Conservation (phyloP, 148 eudicot species). For the Dysphania ambrosioides region DNA sequence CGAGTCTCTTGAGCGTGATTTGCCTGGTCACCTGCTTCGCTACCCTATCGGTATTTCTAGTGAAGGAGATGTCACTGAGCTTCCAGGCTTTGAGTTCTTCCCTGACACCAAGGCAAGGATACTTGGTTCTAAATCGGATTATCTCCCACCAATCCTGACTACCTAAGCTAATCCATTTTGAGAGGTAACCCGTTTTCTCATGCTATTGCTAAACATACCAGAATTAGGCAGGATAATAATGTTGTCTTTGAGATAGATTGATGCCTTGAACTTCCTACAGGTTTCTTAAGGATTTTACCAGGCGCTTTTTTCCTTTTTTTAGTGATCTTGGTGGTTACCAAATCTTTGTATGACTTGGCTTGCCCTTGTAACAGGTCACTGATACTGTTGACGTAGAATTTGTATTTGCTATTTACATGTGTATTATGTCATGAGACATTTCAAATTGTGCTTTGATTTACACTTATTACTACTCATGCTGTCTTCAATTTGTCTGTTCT, state of each 20-base stretch:
- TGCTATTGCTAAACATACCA: background rate
- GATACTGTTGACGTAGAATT: background rate
- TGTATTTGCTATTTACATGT: too few relatives aligned
- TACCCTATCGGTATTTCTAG: conserved; percentile 65
- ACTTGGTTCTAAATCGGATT: conserved; percentile 63
- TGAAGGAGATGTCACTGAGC: conserved; percentile 58
- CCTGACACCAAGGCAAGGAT: conserved; percentile 75
- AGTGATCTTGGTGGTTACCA: conserved; percentile 22
- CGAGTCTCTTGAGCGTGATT: conserved; percentile 50
- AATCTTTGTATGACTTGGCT: conserved; percentile 1
- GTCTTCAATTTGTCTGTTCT: too few relatives aligned
- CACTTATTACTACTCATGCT: background rate
- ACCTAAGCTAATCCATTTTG: conserved; percentile 33
- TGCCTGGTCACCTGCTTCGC: conserved; percentile 79
- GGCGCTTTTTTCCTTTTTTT: conserved; percentile 9
- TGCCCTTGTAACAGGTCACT: background rate
- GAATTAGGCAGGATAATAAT: conserved; percentile 22
- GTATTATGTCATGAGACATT: too few relatives aligned
- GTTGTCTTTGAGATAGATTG: conserved; percentile 7
- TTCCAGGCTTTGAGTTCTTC: conserved; percentile 65
- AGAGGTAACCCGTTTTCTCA: conserved; percentile 13
- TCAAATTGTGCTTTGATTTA: background rate
- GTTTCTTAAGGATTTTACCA: conserved; percentile 3
- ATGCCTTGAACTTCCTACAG: background rate
- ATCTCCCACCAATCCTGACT: conserved; percentile 77